phyloP scores from a whole-genome alignment of 73 alveolate species.

The Paraurostyla sp. region DNA sequence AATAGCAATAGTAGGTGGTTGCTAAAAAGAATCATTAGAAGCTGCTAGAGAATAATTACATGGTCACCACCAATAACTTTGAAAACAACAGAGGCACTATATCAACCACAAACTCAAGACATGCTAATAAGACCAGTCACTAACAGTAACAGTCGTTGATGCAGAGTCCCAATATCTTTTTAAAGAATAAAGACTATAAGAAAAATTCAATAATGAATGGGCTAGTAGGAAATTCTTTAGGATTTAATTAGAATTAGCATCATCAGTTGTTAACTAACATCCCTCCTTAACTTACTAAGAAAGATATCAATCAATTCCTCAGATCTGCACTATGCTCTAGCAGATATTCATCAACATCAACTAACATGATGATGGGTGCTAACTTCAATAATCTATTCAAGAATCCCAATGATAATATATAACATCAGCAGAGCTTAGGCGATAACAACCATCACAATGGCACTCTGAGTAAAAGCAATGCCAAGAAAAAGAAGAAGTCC shows the following conservation, averaged over 20 bases:
- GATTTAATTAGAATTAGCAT: no score
- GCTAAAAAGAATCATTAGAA: neutral
- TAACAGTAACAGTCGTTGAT: no score
- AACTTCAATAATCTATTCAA: neutral
- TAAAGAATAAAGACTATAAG: no score
- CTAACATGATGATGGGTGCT: neutral
- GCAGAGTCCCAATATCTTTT: no score
- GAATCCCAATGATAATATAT: neutral
- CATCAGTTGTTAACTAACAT: no score
- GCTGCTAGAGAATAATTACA: neutral
- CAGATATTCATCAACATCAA: conserved; percentile 13
- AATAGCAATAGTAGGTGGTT: neutral
- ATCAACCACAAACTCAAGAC: no score
- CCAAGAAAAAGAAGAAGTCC: neutral
- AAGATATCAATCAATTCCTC: conserved; percentile 8
- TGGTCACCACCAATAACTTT: neutral
- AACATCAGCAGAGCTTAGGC: neutral
- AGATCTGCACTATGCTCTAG: conserved; percentile 5
- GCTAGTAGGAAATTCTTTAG: no score
- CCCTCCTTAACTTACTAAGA: neutral
- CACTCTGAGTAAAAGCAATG: neutral
- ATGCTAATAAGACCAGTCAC: no score
- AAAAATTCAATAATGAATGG: no score
- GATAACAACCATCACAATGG: neutral
- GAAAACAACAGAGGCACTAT: no score